These are phyloP conservation scores for Zymoseptoria pseudotritici DNA, from an alignment of 2,329 filamentous ascomycete species.

Conservation along the genomic window DNA sequence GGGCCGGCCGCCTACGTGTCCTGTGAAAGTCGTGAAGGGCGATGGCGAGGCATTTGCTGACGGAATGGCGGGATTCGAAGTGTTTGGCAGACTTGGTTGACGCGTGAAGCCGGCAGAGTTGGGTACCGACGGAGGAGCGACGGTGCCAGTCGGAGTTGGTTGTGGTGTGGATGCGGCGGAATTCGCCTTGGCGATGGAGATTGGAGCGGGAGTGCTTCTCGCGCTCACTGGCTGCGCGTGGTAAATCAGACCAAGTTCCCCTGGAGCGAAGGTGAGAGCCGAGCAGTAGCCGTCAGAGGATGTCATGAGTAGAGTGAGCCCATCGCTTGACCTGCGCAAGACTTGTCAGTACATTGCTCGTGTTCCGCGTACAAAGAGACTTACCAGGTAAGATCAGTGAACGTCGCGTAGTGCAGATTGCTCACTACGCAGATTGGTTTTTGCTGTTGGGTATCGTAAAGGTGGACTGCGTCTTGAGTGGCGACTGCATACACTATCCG, in stretches of 20 bases:
- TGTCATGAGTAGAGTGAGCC: conserved; percentile 78
- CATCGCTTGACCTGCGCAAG: conserved; percentile 58
- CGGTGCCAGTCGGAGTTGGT: conserved; percentile 24
- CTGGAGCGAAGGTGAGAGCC: conserved; percentile 71
- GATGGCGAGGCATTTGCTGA: conserved; percentile 46
- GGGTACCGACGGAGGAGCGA: conserved; percentile 9
- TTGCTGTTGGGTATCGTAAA: conserved; percentile 96
- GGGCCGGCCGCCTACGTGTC: conserved; percentile 44
- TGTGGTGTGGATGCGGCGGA: conserved; percentile 35
- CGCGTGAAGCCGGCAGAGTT: background rate
- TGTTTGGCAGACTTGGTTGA: conserved; percentile 3
- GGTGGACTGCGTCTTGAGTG: conserved; percentile 86
- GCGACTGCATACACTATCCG: conserved; percentile 95
- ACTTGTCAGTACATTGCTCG: conserved; percentile 29
- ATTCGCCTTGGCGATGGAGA: conserved; percentile 33
- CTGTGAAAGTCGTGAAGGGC: conserved; percentile 35
- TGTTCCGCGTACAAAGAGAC: conserved; percentile 25
- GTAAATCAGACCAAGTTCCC: conserved; percentile 79
- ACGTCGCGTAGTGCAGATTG: conserved; percentile 94
- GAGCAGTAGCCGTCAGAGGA: conserved; percentile 98
- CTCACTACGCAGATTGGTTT: conserved; percentile 90
- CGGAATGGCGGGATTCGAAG: conserved; percentile 1
- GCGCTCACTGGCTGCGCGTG: conserved; percentile 46
- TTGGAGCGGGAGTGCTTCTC: conserved; percentile 32
- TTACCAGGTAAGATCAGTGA: conserved; percentile 93